Conservation (phyloP, 139 green algal species). For the Coelastrella sp. region DNA sequence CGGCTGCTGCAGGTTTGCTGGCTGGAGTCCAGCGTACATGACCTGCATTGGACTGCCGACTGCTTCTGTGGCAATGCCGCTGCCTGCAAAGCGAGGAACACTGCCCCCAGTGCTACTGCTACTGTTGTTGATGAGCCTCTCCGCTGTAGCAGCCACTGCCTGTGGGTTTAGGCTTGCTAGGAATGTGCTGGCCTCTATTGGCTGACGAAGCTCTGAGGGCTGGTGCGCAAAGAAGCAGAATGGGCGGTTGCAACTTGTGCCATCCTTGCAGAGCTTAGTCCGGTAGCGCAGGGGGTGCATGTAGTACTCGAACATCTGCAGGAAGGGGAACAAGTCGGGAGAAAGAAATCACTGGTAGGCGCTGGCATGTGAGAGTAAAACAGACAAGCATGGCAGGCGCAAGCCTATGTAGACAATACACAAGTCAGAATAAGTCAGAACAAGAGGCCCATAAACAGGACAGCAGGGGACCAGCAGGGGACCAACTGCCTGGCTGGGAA, state of each 20-base stretch:
- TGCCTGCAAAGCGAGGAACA: background rate
- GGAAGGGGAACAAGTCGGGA: background rate
- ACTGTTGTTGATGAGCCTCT: background rate
- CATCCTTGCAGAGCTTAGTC: slow-evolving; percentile 39
- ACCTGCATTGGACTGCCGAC: background rate
- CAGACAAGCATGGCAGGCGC: too few species aligned
- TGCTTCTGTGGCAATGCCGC: background rate
- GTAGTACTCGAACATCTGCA: slow-evolving; percentile 37
- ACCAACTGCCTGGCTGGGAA: too few species aligned
- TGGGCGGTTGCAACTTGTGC: slow-evolving; percentile 50
- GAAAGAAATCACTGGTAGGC: too few species aligned
- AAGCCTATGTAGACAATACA: too few species aligned
- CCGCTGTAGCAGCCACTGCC: background rate
- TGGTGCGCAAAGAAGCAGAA: slow-evolving; percentile 97
- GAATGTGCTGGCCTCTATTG: background rate
- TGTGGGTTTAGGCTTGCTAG: background rate
- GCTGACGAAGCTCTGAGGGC: slow-evolving; percentile 75
- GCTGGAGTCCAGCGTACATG: background rate
- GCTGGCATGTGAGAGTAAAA: too few species aligned
- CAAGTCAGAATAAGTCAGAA: too few species aligned
- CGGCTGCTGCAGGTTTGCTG: slow-evolving; percentile 1
- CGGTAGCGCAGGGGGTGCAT: slow-evolving; percentile 29
- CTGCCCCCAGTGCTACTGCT: background rate
- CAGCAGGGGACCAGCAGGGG: too few species aligned
- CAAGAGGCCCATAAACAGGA: too few species aligned